Conservation (phyloP, 1,284 basidiomycete genomes). For the Mixia osmundae region DNA sequence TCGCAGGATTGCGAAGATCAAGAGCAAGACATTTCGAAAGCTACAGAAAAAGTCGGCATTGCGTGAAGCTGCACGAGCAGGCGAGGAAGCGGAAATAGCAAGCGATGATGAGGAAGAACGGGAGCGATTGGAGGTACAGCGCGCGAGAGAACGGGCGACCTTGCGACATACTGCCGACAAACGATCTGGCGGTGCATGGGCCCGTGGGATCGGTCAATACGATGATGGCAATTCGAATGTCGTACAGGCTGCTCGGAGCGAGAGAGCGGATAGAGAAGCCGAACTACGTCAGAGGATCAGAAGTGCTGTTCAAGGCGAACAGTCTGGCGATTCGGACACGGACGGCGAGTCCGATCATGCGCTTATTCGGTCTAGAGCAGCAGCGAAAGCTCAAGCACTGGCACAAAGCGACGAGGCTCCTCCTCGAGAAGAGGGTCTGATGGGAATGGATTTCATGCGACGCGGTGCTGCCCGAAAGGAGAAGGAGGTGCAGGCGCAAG, state of each 20-base stretch:
- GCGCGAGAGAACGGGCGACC: slow-evolving; percentile 66
- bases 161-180: slow-evolving; percentile 41
- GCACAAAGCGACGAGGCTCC: no score
- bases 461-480: slow-evolving; percentile 49
- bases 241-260: slow-evolving; percentile 29
- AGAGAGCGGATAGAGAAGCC: slow-evolving; percentile 53
- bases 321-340: slow-evolving; percentile 10
- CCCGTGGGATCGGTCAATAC: slow-evolving; percentile 27
- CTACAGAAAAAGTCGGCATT: slow-evolving; percentile 52
- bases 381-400: slow-evolving; percentile 19
- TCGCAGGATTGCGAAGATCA: slow-evolving; percentile 85
- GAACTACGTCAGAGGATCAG: slow-evolving; percentile 47
- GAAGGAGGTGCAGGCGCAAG: slow-evolving; percentile 17
- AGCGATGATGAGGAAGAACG: slow-evolving; percentile 32
- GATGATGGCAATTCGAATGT: slow-evolving; percentile 26
- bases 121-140: slow-evolving; percentile 46
- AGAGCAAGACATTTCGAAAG: slow-evolving; percentile 76
- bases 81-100: slow-evolving; percentile 28
- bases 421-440: no score
- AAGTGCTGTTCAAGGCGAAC: slow-evolving; percentile 9
- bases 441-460: slow-evolving; percentile 90
- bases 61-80: slow-evolving; percentile 8
- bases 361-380: slow-evolving; percentile 11
- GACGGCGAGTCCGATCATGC: slow-evolving; percentile 9
- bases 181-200: slow-evolving; percentile 25